Evolutionary conservation across 2,329 filamentous ascomycete species (phyloP).

Genomic region (Pyrenophora teres): DNA sequence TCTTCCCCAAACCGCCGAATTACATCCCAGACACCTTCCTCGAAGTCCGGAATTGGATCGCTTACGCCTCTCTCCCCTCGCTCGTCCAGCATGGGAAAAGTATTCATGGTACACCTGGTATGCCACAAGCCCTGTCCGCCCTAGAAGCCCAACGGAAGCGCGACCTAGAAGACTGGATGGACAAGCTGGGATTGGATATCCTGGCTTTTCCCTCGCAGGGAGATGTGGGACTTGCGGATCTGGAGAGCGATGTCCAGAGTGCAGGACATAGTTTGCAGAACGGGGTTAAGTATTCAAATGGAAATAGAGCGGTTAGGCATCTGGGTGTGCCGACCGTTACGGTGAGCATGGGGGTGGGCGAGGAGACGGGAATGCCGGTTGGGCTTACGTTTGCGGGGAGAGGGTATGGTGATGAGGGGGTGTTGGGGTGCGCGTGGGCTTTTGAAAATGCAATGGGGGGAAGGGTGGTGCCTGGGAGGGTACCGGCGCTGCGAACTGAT

Average conservation of each 20-base stretch:
- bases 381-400: conserved; percentile 59
- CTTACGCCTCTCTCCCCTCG: conserved; percentile 44
- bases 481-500: conserved; percentile 19
- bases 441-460: conserved; percentile 25
- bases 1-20: conserved; percentile 46
- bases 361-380: conserved; percentile 56
- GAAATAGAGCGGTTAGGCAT: conserved; percentile 59
- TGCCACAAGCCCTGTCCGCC: conserved; percentile 51
- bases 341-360: conserved; percentile 59
- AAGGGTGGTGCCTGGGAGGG: conserved; percentile 19
- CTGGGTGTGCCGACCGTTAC: conserved; percentile 60
- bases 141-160: conserved; percentile 57
- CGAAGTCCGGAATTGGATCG: conserved; percentile 48
- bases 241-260: conserved; percentile 48
- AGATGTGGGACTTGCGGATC: conserved; percentile 56
- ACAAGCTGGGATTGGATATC: conserved; percentile 48
- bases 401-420: conserved; percentile 52
- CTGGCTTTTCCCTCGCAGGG: conserved; percentile 58
- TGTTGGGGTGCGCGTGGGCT: conserved; percentile 33
- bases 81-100: conserved; percentile 34
- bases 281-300: conserved; percentile 60
- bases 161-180: conserved; percentile 59
- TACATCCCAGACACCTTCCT: conserved; percentile 48
- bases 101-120: conserved; percentile 51
- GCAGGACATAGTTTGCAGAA: conserved; percentile 51